Evolutionary conservation across 495 filamentous ascomycete species (phyloP), one percentile per base, ranked within the genome.

Genomic region (Clavariopsis aquatica): DNA sequence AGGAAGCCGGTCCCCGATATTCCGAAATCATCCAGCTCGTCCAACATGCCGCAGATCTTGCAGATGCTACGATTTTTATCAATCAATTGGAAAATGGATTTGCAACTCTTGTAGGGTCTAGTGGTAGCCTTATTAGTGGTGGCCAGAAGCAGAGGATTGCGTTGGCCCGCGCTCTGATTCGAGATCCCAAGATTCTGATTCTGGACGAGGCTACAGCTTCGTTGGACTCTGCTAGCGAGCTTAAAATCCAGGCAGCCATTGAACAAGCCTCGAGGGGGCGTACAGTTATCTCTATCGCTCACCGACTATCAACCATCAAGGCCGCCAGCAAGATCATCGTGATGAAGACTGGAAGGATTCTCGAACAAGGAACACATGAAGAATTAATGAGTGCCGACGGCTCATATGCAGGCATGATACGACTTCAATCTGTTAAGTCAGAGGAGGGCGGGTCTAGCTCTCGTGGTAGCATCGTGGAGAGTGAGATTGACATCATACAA

Each of bases 161-260:
- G 19, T 74, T 78, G 36, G 76, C 76, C 2, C 72, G 76, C 31
- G 76, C 76, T 1, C 67, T 78, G 20, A 65, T 98, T 6, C 83
- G 91, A 38, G 86, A 96, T 69, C 89, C 93, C 0, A 85, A 85
- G 13, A 82, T 97, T 36, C 69, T 97, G 15, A 82, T 96, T 23
- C 73, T 96, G 49, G 92, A 96, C 71, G 92, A 96, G 76, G 92
- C 92, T 0, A 96, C 92, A 0, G 88, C 85, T 2, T 91, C 92
- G 1, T 89, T 96, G 2, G 92, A 96, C 73, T 93, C 93, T 85
- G 83, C 85, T 31, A 94, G 90, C 0, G 92, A 96, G 73, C 78
- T 81, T 2, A 77, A 93, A 15, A 93, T 96, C 65, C 69, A 76
- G 28, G 49, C 60, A 27, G 67, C 66, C 28, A 66, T 66, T 28